phyloP scores from a whole-genome alignment of 139 green algal genomes.

The Chlorella ohadii region DNA sequence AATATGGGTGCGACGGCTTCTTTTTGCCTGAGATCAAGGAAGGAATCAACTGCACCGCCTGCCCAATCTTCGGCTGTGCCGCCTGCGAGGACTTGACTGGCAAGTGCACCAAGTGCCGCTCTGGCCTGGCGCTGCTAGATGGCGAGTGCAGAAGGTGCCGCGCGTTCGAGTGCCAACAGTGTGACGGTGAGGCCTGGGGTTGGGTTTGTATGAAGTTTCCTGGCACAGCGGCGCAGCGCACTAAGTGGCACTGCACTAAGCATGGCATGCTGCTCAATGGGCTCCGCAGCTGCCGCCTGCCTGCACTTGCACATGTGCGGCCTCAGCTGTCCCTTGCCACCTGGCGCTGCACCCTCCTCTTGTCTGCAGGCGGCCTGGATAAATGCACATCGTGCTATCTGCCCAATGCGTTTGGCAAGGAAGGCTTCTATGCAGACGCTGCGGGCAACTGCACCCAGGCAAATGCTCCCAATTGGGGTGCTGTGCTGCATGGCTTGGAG shows the following conservation, averaged over 20 bases:
- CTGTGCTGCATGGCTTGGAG: no score
- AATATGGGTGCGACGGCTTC: no score
- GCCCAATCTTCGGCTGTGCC: background rate
- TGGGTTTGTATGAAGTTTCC: no score
- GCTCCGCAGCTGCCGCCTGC: no score
- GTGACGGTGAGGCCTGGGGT: conserved; percentile 10
- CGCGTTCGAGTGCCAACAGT: background rate
- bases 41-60: background rate
- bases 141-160: background rate
- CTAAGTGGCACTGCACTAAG: no score
- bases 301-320: no score
- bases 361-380: background rate
- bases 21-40: no score
- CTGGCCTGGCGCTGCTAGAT: background rate
- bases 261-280: no score
- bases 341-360: background rate
- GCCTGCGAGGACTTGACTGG: background rate
- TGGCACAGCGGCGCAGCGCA: no score
- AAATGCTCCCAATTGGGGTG: no score
- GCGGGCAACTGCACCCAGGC: background rate
- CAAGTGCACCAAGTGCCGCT: background rate
- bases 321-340: background rate
- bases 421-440: background rate
- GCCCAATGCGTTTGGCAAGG: background rate
- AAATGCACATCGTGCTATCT: background rate